Conservation (phyloP, 2,329 filamentous ascomycete species). For the Ophiostoma perfectum region DNA sequence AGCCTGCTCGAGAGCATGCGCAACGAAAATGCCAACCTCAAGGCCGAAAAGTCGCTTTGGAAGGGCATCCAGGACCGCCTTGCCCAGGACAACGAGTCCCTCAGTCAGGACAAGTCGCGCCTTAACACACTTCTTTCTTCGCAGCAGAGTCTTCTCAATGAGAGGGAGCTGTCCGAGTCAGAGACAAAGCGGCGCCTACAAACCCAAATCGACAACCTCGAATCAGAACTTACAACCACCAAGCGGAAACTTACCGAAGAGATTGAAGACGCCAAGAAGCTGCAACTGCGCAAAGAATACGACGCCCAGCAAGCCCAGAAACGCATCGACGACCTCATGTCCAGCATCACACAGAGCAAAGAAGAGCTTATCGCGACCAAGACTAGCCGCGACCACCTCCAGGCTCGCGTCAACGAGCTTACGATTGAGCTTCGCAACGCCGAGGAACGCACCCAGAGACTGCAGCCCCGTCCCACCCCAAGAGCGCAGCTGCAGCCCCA, state of each 20-base stretch:
- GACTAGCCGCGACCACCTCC: slow-evolving; percentile 82
- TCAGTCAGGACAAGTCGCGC: slow-evolving; percentile 77
- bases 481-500: slow-evolving; percentile 43
- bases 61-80: slow-evolving; percentile 88
- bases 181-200: slow-evolving; percentile 79
- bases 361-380: slow-evolving; percentile 83
- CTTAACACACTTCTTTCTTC: slow-evolving; percentile 78
- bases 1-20: slow-evolving; percentile 79
- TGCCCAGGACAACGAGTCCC: slow-evolving; percentile 76
- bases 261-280: slow-evolving; percentile 76
- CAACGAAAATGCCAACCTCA: slow-evolving; percentile 85
- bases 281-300: slow-evolving; percentile 78
- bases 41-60: slow-evolving; percentile 91
- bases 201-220: slow-evolving; percentile 68
- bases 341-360: slow-evolving; percentile 70
- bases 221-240: slow-evolving; percentile 68
- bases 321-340: slow-evolving; percentile 84
- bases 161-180: slow-evolving; percentile 77
- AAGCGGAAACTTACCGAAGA: slow-evolving; percentile 83
- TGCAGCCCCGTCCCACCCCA: slow-evolving; percentile 73
- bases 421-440: slow-evolving; percentile 82
- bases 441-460: slow-evolving; percentile 75
- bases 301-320: slow-evolving; percentile 84
- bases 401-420: slow-evolving; percentile 81
- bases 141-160: slow-evolving; percentile 84